phyloP scores from a whole-genome alignment of 768 basidiomycete genomes.

The Tulasnella sp. region DNA sequence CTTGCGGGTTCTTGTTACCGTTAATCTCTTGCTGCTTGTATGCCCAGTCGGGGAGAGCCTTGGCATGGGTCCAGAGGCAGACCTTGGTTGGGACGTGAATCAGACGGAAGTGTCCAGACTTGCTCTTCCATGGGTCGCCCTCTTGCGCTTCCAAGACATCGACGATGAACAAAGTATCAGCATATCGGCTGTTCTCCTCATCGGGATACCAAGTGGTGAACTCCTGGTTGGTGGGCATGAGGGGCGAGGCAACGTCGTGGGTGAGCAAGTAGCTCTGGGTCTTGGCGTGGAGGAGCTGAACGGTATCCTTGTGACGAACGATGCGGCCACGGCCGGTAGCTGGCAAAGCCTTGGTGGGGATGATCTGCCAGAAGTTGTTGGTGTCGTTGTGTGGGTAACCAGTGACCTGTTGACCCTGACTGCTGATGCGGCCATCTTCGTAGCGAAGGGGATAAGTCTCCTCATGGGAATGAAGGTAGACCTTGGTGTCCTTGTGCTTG shows the following conservation, averaged over 20 bases:
- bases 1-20: constrained; percentile 86
- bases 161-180: constrained; percentile 86
- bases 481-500: constrained; percentile 89
- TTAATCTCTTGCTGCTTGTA: constrained; percentile 97
- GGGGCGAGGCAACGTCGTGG: constrained; percentile 95
- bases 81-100: constrained; percentile 87
- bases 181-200: constrained; percentile 70
- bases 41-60: constrained; percentile 91
- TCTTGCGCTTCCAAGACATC: constrained; percentile 67
- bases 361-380: constrained; percentile 94
- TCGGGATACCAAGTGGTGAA: constrained; percentile 83
- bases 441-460: constrained; percentile 91
- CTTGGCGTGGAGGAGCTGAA: constrained; percentile 84
- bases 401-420: constrained; percentile 96
- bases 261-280: constrained; percentile 82
- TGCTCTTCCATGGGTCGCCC: constrained; percentile 86
- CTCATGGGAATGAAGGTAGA: constrained; percentile 87
- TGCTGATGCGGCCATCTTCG: constrained; percentile 91
- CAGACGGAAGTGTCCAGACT: constrained; percentile 88
- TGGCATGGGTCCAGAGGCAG: constrained; percentile 86
- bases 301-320: constrained; percentile 82
- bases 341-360: constrained; percentile 92
- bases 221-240: constrained; percentile 98
- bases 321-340: constrained; percentile 90
- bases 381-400: constrained; percentile 91